These are phyloP conservation scores for Daldinia bambusicola DNA, from an alignment of 495 filamentous ascomycete genomes.

Conservation along the genomic window DNA sequence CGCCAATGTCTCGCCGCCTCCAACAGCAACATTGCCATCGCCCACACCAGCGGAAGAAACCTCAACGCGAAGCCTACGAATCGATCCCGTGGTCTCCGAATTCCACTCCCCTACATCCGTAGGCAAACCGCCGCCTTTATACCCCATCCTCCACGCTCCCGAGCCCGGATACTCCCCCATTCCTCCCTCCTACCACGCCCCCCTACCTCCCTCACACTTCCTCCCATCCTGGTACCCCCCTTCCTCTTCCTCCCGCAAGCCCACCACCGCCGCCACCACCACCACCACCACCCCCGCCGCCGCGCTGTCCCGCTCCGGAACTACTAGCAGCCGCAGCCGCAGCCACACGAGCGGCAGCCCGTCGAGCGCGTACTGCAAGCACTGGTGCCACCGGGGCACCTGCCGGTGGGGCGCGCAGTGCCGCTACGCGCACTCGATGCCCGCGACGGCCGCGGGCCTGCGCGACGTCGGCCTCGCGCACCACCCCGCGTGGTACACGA, in stretches of 20 bases:
- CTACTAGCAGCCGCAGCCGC: slow-evolving; percentile 6
- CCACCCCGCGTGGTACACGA: slow-evolving; percentile 51
- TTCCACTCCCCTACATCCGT: too few species aligned
- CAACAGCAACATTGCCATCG: slow-evolving; percentile 8
- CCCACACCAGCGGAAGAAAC: neutral
- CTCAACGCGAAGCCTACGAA: neutral
- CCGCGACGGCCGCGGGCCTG: slow-evolving; percentile 49
- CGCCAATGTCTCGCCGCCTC: neutral
- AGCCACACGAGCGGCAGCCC: slow-evolving; percentile 7
- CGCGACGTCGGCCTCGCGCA: slow-evolving; percentile 51
- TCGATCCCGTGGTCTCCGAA: neutral
- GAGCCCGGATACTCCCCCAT: too few species aligned
- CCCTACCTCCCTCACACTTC: neutral
- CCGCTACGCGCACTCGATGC: slow-evolving; percentile 56
- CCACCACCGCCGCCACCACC: neutral
- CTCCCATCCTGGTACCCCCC: neutral
- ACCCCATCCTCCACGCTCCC: neutral
- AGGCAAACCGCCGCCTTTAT: neutral
- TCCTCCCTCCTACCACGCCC: too few species aligned
- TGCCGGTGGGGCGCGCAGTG: slow-evolving; percentile 58
- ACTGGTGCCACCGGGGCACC: slow-evolving; percentile 57
- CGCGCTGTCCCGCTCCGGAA: neutral
- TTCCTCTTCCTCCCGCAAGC: neutral
- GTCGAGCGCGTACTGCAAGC: slow-evolving; percentile 50
- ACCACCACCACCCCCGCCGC: too few species aligned